Evolutionary conservation across 805 yeast genomes (phyloP), one percentile per base, ranked within the genome.

Genomic region (Candida railenensis): DNA sequence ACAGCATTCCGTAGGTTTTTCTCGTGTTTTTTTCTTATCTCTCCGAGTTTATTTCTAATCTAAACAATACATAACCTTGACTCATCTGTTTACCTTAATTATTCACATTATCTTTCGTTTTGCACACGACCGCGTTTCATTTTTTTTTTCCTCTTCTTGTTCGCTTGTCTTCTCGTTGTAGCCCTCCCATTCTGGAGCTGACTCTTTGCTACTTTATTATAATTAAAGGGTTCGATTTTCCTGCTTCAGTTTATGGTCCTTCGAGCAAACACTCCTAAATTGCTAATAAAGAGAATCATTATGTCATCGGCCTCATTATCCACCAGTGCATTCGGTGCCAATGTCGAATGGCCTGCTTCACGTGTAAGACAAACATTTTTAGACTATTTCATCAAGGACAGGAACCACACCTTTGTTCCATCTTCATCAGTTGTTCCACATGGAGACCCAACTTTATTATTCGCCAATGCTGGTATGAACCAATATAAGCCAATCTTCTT

Each of bases 381-480:
- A 61, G 86, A 90, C 54, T 92, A 73, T 63, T 94, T 94, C 71
- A 77, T 79, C 54, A 71, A 77, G 40, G 69, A 70, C 41, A 67
- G 74, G 42, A 76, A 75, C 7, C 99, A 94, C 66, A 85, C 82
- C 2, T 90, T 80, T 65, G 91, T 94, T 40, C 89, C 96, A 19
- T 87, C 96, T 0, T 90, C 98, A 1, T 88, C 97, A 0, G 98
- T 92, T 22, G 85, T 94, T 50, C 99, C 99, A 45, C 96, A 86
- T 66, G 97, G 94, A 72, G 99, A 94, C 65, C 99, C 99, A 44
- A 92, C 98, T 21, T 78, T 94, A 51, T 75, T 94, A 52, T 94
- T 94, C 64, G 96, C 99, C 63, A 94, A 94, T 65, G 99, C 99
- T 49, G 99, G 98, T 71, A 94, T 94, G 99, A 94, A 94, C 73